phyloP scores from a whole-genome alignment of 805 yeast genomes.

The Wickerhamiella shivajii region DNA sequence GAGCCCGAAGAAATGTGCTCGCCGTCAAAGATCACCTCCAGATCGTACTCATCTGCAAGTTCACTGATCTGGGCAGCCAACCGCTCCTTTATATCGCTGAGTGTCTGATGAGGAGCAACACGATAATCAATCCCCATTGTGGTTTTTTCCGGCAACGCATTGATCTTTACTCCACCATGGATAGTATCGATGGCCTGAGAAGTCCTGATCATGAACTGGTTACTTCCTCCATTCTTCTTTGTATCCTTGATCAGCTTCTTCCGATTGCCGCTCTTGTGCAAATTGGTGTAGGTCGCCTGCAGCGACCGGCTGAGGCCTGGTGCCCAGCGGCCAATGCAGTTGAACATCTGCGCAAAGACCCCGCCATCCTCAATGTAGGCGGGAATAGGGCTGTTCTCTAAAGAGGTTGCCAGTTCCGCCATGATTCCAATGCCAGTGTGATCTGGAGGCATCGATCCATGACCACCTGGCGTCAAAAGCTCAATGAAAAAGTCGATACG shows the following conservation, averaged over 20 bases:
- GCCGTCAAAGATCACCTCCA: slow-evolving; percentile 28
- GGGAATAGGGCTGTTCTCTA: slow-evolving; percentile 46
- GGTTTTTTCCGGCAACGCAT: slow-evolving; percentile 53
- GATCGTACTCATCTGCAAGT: slow-evolving; percentile 31
- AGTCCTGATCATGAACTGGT: slow-evolving; percentile 34
- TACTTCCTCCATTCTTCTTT: slow-evolving; percentile 4
- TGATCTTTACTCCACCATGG: slow-evolving; percentile 59
- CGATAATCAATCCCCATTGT: slow-evolving; percentile 42
- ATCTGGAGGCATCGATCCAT: slow-evolving; percentile 64
- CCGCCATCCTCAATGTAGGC: slow-evolving; percentile 35
- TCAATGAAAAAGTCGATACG: slow-evolving; percentile 35
- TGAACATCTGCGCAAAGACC: slow-evolving; percentile 44
- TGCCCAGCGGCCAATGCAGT: slow-evolving; percentile 38
- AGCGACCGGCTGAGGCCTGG: background rate
- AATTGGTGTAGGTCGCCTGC: slow-evolving; percentile 3
- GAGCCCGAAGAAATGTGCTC: slow-evolving; percentile 6
- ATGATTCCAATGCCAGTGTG: slow-evolving; percentile 70
- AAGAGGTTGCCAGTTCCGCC: slow-evolving; percentile 38
- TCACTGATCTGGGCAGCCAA: slow-evolving; percentile 24
- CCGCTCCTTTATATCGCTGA: slow-evolving; percentile 28
- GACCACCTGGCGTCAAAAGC: slow-evolving; percentile 60
- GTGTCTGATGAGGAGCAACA: slow-evolving; percentile 40
- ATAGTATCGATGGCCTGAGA: slow-evolving; percentile 50
- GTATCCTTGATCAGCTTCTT: slow-evolving; percentile 11
- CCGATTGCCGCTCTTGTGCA: slow-evolving; percentile 1